Percentiles rank a stretch among this genome's conserved stretches.
phyloP scores from a whole-genome alignment of 768 basidiomycete species.

The Austroboletus festivus region DNA sequence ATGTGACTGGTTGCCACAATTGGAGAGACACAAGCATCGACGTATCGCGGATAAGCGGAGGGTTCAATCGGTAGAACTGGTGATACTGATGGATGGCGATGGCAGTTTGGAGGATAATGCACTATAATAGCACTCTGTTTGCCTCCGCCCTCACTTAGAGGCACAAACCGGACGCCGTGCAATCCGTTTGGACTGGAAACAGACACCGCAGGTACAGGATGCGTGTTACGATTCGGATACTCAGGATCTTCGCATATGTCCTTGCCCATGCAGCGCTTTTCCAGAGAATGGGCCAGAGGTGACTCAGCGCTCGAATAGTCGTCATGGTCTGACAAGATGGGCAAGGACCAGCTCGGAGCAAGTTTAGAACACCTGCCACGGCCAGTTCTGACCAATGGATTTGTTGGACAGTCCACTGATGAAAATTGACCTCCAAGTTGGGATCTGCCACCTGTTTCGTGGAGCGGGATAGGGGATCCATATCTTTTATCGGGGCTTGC shows the following conservation, averaged over 20 bases:
- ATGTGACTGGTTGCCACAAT: conserved; percentile 9
- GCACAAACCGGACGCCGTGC: conserved; percentile 23
- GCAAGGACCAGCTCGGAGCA: conserved; percentile 19
- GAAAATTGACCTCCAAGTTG: not conserved
- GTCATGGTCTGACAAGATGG: not conserved
- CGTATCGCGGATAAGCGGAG: conserved; percentile 15
- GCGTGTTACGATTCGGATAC: not conserved
- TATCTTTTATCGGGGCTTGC: conserved; percentile 20
- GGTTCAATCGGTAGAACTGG: not conserved
- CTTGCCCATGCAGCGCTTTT: not conserved
- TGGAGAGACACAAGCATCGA: conserved; percentile 28
- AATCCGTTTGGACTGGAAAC: conserved; percentile 11
- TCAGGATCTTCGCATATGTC: conserved; percentile 2
- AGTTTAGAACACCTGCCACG: conserved; percentile 22
- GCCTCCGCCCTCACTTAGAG: conserved; percentile 9
- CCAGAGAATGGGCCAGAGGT: not conserved
- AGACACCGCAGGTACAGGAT: not conserved
- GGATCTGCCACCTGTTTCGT: not conserved
- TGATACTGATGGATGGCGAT: not conserved
- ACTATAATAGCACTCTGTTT: conserved; percentile 13
- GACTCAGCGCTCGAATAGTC: not conserved
- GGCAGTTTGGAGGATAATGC: conserved; percentile 19
- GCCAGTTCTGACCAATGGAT: conserved; percentile 17
- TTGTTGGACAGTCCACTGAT: too few relatives aligned
- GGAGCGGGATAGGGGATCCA: not conserved